Evolutionary conservation across 1,139 yeast species (phyloP), one percentile per base, ranked within the genome.

Genomic region (Debaryomyces nepalensis): DNA sequence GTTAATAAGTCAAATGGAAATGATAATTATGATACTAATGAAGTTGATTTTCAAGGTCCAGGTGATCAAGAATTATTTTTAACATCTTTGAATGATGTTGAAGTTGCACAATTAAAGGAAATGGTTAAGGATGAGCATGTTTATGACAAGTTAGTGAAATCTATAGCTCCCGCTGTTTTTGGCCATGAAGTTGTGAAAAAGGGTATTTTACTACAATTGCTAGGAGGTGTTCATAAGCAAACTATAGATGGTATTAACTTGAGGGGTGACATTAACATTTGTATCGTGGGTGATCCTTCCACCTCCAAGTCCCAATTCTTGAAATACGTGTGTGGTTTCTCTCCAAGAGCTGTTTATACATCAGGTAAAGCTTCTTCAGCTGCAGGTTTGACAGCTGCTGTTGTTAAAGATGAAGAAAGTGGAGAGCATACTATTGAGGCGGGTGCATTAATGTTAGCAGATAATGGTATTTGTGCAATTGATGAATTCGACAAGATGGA

Each of bases 401-500:
- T 93, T 20, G 96, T 93, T 12, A 88, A 85, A 63, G 99, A 93
- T 61, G 99, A 95, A 66, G 99, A 93, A 63, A 88, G 95, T 56
- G 97, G 97, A 32, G 99, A 93, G 59, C 90, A 86, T 57, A 93
- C 99, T 1, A 95, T 93, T 49, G 99, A 93, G 63, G 99, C 99
- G 0, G 99, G 99, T 63, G 99, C 99, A 2, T 75, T 93, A 46
- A 93, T 93, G 99, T 76, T 93, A 52, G 99, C 99, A 1, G 99
- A 93, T 66, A 95, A 93, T 61, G 99, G 99, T 49, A 88, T 93
- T 48, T 93, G 99, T 75, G 96, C 97, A 50, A 93, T 93, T 66
- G 99, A 93, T 63, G 99, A 93, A 68, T 93, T 93, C 57, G 99
- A 93, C 64, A 93, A 95, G 72, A 93, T 93, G 99, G 98, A 93